phyloP scores from a whole-genome alignment of 768 basidiomycete species.

The Baorangia bicolor region DNA sequence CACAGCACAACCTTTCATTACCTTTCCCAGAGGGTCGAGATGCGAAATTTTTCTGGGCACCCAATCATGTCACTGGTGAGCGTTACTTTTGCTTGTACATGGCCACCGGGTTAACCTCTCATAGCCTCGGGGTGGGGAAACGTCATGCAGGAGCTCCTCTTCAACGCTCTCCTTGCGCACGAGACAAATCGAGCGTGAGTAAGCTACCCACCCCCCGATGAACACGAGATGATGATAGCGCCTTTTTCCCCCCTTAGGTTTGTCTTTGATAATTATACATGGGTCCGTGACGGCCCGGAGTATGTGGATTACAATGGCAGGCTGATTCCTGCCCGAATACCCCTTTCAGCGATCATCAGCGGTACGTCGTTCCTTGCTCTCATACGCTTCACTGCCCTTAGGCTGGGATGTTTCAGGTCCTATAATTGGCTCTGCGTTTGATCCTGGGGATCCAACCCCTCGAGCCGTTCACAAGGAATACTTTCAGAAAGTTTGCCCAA shows the following conservation, averaged over 20 bases:
- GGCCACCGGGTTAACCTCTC: neutral
- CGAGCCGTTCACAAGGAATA: constrained; percentile 46
- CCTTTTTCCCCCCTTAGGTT: constrained; percentile 33
- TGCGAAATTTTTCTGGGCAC: constrained; percentile 46
- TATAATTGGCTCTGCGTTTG: constrained; percentile 41
- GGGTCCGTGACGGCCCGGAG: constrained; percentile 42
- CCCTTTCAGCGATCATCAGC: constrained; percentile 50
- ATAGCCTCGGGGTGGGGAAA: constrained; percentile 62
- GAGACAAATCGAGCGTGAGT: constrained; percentile 49
- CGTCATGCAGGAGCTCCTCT: constrained; percentile 54
- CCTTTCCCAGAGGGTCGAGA: constrained; percentile 41
- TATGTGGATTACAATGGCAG: constrained; percentile 50
- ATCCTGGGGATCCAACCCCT: constrained; percentile 36
- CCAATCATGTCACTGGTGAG: constrained; percentile 47
- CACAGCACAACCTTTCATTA: constrained; percentile 43
- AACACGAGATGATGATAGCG: neutral
- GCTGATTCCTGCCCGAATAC: constrained; percentile 51
- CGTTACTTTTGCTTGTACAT: neutral
- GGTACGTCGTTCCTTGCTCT: constrained; percentile 34
- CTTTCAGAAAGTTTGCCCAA: constrained; percentile 50
- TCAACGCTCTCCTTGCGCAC: constrained; percentile 51
- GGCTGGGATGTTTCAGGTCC: constrained; percentile 34
- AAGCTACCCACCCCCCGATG: too few species aligned
- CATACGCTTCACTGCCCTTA: neutral
- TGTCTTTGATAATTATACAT: constrained; percentile 61